phyloP scores from a whole-genome alignment of 805 yeast genomes.

The Yueomyces sp. region DNA sequence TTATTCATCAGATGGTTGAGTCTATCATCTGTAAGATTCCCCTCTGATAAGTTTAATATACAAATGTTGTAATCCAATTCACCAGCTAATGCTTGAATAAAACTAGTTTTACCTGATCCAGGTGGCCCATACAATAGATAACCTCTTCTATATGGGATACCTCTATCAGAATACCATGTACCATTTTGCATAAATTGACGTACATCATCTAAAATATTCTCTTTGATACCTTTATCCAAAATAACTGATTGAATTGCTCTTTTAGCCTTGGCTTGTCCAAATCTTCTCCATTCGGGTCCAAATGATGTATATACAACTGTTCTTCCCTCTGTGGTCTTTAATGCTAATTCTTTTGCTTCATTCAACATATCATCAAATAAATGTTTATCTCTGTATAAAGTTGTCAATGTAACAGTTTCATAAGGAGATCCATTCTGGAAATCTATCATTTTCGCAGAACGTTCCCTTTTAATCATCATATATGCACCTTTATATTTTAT shows the following conservation, averaged over 20 bases:
- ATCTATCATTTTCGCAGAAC: slow-evolving; percentile 81
- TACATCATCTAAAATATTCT: slow-evolving; percentile 55
- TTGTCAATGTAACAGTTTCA: slow-evolving; percentile 90
- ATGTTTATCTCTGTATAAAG: slow-evolving; percentile 67
- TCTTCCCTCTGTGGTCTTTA: slow-evolving; percentile 76
- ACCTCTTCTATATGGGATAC: slow-evolving; percentile 96
- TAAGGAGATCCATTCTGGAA: slow-evolving; percentile 86
- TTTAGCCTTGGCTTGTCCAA: slow-evolving; percentile 89
- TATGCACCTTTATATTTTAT: slow-evolving; percentile 76
- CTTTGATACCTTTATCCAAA: slow-evolving; percentile 62
- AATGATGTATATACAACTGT: slow-evolving; percentile 88
- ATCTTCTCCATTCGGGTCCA: slow-evolving; percentile 99
- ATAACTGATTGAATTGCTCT: slow-evolving; percentile 77
- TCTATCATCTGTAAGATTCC: slow-evolving; percentile 86
- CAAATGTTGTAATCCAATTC: slow-evolving; percentile 93
- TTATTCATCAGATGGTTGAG: slow-evolving; percentile 93
- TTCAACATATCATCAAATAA: slow-evolving; percentile 56
- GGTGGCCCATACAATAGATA: slow-evolving; percentile 94
- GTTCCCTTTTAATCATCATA: slow-evolving; percentile 77
- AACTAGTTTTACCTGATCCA: slow-evolving; percentile 92
- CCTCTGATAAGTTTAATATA: slow-evolving; percentile 79
- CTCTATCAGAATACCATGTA: slow-evolving; percentile 86
- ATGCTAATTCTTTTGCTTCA: slow-evolving; percentile 78
- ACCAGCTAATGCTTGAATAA: slow-evolving; percentile 93
- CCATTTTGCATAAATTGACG: slow-evolving; percentile 68